phyloP scores from a whole-genome alignment of 2,329 filamentous ascomycete species.

The Xylaria sp. region DNA sequence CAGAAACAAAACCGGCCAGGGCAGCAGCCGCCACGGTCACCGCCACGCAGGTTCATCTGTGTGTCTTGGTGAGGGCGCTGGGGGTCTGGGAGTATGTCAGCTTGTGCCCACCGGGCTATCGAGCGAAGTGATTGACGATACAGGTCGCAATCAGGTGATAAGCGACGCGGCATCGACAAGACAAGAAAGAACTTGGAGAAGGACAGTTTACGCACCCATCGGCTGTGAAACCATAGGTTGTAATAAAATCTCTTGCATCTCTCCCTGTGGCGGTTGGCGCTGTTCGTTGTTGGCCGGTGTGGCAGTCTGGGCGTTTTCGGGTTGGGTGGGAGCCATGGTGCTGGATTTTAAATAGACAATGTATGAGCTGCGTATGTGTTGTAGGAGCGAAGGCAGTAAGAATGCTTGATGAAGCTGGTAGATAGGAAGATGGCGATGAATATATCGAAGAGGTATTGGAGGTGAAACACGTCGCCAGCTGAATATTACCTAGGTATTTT shows the following conservation, averaged over 20 bases:
- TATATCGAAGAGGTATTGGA: neutral
- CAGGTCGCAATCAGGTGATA: neutral
- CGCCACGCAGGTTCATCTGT: constrained; percentile 33
- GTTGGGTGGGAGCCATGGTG: constrained; percentile 26
- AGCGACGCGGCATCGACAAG: neutral
- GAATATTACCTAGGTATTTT: neutral
- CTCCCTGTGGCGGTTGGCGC: constrained; percentile 10
- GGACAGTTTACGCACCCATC: constrained; percentile 18
- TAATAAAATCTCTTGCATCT: constrained; percentile 27
- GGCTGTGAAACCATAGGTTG: constrained; percentile 25
- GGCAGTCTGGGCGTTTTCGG: constrained; percentile 7
- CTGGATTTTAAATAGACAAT: too few relatives aligned
- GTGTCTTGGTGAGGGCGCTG: constrained; percentile 25
- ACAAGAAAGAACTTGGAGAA: neutral
- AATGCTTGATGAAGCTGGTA: neutral
- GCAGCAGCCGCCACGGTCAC: constrained; percentile 33
- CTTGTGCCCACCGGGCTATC: neutral
- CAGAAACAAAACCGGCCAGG: constrained; percentile 40
- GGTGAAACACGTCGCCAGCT: neutral
- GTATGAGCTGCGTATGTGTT: constrained; percentile 23
- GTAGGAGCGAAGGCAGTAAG: neutral
- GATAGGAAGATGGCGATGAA: neutral
- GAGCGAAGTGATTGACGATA: too few relatives aligned
- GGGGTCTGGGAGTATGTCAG: constrained; percentile 26
- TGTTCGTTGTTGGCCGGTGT: constrained; percentile 10